Percentiles rank a stretch among this genome's conserved stretches.
phyloP scores from a whole-genome alignment of 2,329 filamentous ascomycete species.

The Aspergillus neoniger region DNA sequence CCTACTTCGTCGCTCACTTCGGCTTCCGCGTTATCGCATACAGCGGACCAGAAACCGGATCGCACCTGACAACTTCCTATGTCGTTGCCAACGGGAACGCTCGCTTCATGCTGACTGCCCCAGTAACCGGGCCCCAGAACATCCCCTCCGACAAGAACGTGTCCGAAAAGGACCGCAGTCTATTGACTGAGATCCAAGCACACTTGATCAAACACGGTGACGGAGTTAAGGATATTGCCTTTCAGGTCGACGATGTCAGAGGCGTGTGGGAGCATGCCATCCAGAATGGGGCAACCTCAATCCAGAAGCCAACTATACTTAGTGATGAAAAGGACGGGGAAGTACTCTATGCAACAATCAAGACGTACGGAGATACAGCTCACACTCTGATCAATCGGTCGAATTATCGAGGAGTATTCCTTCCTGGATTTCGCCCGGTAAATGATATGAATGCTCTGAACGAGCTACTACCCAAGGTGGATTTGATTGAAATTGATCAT shows the following conservation, averaged over 20 bases:
- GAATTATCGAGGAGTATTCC: constrained; percentile 69
- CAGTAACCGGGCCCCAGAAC: constrained; percentile 60
- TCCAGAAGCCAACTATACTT: constrained; percentile 60
- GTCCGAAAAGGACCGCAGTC: constrained; percentile 59
- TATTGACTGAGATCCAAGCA: constrained; percentile 69
- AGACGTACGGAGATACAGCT: constrained; percentile 86
- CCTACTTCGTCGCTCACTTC: constrained; percentile 80
- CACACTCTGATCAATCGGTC: constrained; percentile 77
- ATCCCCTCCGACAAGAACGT: constrained; percentile 56
- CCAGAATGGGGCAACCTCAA: constrained; percentile 63
- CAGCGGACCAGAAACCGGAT: constrained; percentile 81
- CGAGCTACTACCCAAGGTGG: constrained; percentile 60
- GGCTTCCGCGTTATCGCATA: constrained; percentile 80
- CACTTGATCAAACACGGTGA: constrained; percentile 84
- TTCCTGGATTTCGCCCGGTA: constrained; percentile 71
- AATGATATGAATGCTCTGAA: constrained; percentile 46
- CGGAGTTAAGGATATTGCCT: constrained; percentile 88
- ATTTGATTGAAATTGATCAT: constrained; percentile 79
- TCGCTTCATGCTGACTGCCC: constrained; percentile 81
- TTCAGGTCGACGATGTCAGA: constrained; percentile 79
- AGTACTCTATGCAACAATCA: constrained; percentile 71
- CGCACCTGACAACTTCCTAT: constrained; percentile 74
- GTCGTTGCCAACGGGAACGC: constrained; percentile 76
- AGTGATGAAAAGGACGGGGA: constrained; percentile 56
- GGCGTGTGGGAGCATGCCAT: constrained; percentile 73